phyloP scores from a whole-genome alignment of 495 filamentous ascomycete genomes.

The Pyrenula aspistea region DNA sequence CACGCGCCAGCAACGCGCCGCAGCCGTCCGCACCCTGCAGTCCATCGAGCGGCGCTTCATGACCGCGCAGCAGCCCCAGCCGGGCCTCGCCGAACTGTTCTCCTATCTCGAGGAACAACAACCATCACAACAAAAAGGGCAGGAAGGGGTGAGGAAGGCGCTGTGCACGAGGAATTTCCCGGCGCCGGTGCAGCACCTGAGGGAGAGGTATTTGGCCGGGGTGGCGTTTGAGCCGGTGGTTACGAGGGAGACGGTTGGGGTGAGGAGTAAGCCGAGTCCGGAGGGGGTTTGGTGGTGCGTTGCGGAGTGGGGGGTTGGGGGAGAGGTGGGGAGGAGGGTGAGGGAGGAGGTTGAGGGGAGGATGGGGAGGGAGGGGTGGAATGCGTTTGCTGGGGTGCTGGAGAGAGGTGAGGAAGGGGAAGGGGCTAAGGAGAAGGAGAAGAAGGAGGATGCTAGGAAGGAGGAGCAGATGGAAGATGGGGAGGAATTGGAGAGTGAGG shows the following conservation, averaged over 20 bases:
- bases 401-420: background rate
- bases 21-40: constrained; percentile 60
- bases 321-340: constrained; percentile 5
- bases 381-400: background rate
- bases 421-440: constrained; percentile 9
- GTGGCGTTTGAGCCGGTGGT: background rate
- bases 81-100: constrained; percentile 65
- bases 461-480: background rate
- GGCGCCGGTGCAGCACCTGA: background rate
- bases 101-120: constrained; percentile 61
- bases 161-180: constrained; percentile 89
- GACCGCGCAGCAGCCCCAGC: constrained; percentile 63
- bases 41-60: constrained; percentile 72
- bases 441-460: too few species aligned
- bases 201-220: background rate
- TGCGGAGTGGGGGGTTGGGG: background rate
- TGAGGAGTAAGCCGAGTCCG: background rate
- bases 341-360: constrained; percentile 1
- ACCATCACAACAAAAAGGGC: too few species aligned
- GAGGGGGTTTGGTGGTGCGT: background rate
- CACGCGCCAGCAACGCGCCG: constrained; percentile 36
- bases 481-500: background rate
- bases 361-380: constrained; percentile 34
- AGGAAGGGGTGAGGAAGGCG: constrained; percentile 49
- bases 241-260: background rate